phyloP scores from a whole-genome alignment of 345 rosid species.

The Aquilaria malaccensis region DNA sequence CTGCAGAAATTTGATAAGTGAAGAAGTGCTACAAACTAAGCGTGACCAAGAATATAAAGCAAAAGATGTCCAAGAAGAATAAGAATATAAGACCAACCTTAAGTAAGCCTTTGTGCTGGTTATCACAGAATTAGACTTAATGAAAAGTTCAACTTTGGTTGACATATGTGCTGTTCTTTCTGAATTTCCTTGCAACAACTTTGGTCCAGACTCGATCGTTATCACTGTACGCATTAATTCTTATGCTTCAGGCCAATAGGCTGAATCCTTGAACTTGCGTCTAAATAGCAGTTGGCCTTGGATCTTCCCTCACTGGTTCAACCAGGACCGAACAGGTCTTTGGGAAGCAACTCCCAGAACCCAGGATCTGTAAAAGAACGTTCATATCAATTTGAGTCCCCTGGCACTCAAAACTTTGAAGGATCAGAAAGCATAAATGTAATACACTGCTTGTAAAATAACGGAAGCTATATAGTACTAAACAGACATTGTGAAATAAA shows the following conservation, averaged over 20 bases:
- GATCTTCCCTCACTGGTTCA: constrained; percentile 51
- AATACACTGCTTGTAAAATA: too few species aligned
- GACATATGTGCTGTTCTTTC: constrained; percentile 30
- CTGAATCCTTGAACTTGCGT: constrained; percentile 21
- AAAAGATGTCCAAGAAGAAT: too few species aligned
- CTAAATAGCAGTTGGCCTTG: constrained; percentile 18
- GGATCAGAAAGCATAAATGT: too few species aligned
- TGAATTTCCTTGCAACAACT: constrained; percentile 64
- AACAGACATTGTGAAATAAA: too few species aligned
- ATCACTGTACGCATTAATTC: constrained; percentile 52
- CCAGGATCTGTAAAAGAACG: constrained; percentile 40
- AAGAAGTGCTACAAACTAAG: too few species aligned
- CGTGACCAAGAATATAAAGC: too few species aligned
- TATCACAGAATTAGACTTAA: too few species aligned
- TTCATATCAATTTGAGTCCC: constrained; percentile 11
- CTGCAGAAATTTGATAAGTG: too few species aligned
- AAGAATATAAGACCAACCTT: too few species aligned
- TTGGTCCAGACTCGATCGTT: constrained; percentile 83
- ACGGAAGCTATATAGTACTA: too few species aligned
- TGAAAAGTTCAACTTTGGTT: constrained; percentile 12
- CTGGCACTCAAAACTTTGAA: not conserved
- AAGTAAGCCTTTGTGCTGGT: too few species aligned
- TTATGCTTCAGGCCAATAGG: constrained; percentile 67
- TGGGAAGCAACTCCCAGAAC: constrained; percentile 51
- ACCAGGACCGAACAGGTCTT: constrained; percentile 61